Percentiles rank a stretch among this genome's conserved stretches.
Conservation (phyloP, 306 rosid genomes). For the Gynostemma pentaphyllum region DNA sequence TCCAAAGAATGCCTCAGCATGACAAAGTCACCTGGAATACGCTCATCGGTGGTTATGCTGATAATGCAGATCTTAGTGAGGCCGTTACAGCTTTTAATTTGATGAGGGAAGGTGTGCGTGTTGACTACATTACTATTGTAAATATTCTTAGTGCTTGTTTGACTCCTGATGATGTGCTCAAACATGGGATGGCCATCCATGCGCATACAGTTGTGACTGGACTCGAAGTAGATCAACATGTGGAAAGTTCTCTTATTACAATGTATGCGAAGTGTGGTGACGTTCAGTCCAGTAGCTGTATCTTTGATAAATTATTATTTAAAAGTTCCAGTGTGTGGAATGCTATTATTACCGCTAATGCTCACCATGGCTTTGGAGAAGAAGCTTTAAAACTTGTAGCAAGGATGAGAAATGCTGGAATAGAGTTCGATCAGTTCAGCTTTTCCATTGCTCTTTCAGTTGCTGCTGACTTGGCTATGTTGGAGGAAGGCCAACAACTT, state of each 20-base stretch:
- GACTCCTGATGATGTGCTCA: conserved; percentile 34
- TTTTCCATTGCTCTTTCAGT: conserved; percentile 58
- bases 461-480: conserved; percentile 63
- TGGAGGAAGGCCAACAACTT: conserved; percentile 86
- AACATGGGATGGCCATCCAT: conserved; percentile 61
- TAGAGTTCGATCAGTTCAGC: conserved; percentile 68
- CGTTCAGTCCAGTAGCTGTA: conserved; percentile 41
- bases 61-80: conserved; percentile 50
- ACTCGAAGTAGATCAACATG: conserved; percentile 52
- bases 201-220: conserved; percentile 49
- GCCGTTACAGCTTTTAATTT: conserved; percentile 46
- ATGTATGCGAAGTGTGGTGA: conserved; percentile 82
- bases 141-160: conserved; percentile 52
- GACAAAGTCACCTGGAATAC: conserved; percentile 88
- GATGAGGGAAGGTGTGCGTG: conserved; percentile 42
- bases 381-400: conserved; percentile 57
- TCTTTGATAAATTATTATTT: conserved; percentile 37
- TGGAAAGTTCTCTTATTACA: conserved; percentile 74
- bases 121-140: conserved; percentile 60
- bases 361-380: conserved; percentile 59
- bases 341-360: conserved; percentile 71
- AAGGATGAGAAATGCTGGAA: conserved; percentile 47
- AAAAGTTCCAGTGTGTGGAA: conserved; percentile 73
- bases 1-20: conserved; percentile 41
- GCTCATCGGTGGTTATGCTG: conserved; percentile 66